Evolutionary conservation across 2,329 filamentous ascomycete species (phyloP), one percentile per base, ranked within the genome.

Genomic region (Cordyceps fumosorosea): DNA sequence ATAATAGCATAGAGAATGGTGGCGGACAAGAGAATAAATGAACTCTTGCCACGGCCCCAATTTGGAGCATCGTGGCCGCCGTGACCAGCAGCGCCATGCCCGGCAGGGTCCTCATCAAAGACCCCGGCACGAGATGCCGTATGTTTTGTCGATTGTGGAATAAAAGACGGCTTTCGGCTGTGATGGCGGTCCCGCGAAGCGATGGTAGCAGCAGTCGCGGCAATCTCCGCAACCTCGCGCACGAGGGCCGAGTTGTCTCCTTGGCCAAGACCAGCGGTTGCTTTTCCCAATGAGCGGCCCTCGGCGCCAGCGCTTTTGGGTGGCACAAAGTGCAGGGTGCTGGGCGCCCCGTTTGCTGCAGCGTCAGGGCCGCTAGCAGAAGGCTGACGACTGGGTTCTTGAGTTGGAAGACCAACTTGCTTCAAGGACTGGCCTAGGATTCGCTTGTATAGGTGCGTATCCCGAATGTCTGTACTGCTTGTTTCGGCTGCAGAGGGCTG

Each of bases 51-150:
- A 64, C 92, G 88, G 69, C 93, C 91, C 95, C 95, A 99, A 73
- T 99, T 99, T 5, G 95, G 95, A n/a, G 95, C 95, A 74, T 99
- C 95, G 69, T 99, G 96, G 0, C 93, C 93, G 52, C 90, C 90
- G 58, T 82, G 81, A 16, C 75, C 69, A 45, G 66, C 68, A n/a
- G 67, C 69, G n/a, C 69, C 72, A 0, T 69, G 37, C 2, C 65
- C 68, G 3, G 65, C 67, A 6, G 65, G 77, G 20, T 72, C 70
- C 37, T 83, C 81, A 45, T 85, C 84, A 50, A 79, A 73, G 3
- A 74, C 75, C 26, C 72, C 71, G 6, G 75, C 72, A 16, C 78
- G 76, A 40, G 69, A 62, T 56, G 63, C 34, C 18, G 54, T 52
- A 24, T 62, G 54, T 56, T 65, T 53, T 26, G 60, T 60, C 14